Percentiles rank a stretch among this genome's conserved stretches.
These are phyloP conservation scores for Amylocystis lapponica DNA, from an alignment of 768 basidiomycete species.

Conservation along the genomic window DNA sequence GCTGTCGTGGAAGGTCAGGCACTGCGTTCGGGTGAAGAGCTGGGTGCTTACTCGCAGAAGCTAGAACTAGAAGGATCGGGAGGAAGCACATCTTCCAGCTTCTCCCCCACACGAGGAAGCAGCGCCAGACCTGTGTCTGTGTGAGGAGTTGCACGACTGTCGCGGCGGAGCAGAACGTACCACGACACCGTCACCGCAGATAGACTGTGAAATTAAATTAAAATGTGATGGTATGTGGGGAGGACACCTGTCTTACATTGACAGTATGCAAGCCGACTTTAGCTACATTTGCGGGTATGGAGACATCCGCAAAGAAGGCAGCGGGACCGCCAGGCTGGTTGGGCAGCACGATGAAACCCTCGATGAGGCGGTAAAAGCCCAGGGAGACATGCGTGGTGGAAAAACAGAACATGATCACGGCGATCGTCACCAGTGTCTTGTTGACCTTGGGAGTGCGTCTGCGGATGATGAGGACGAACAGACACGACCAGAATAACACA, in stretches of 20 bases:
- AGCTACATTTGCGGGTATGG: constrained; percentile 30
- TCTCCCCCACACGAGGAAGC: constrained; percentile 30
- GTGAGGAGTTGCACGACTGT: not conserved
- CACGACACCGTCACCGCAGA: constrained; percentile 29
- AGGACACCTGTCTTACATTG: constrained; percentile 12
- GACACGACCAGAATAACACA: constrained; percentile 24
- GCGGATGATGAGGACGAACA: constrained; percentile 21
- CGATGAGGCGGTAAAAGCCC: constrained; percentile 30
- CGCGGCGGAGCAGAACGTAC: constrained; percentile 10
- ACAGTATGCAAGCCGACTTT: constrained; percentile 32
- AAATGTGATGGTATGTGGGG: not conserved
- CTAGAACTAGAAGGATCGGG: constrained; percentile 25
- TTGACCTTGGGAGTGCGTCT: constrained; percentile 18
- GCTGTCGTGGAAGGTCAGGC: constrained; percentile 12
- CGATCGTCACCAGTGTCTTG: constrained; percentile 20
- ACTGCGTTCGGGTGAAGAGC: not conserved
- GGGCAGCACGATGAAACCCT: constrained; percentile 27
- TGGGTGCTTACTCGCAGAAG: constrained; percentile 22
- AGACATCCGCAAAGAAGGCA: constrained; percentile 29
- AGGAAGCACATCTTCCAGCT: constrained; percentile 25
- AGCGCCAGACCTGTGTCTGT: constrained; percentile 25
- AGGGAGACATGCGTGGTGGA: constrained; percentile 31
- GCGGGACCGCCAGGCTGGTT: constrained; percentile 25
- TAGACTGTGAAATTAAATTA: constrained; percentile 15
- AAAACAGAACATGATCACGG: constrained; percentile 27